A percentile compares a stretch with the other conserved stretches of the same genome.
phyloP scores from a whole-genome alignment of 2,329 filamentous ascomycete species.

The Bipolaris cookei region DNA sequence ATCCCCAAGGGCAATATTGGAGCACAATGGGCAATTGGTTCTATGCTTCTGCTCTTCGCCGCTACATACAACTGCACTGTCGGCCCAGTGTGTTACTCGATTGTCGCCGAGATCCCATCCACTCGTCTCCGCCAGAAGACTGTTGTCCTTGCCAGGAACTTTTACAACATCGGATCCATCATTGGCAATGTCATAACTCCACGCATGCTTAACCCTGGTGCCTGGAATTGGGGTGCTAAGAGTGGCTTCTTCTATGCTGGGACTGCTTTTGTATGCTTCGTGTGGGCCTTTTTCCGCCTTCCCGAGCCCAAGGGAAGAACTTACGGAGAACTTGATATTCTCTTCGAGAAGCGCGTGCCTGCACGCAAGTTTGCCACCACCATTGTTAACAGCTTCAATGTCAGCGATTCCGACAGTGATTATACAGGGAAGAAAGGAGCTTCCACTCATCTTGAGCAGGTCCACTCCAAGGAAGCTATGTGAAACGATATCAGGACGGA shows the following conservation, averaged over 20 bases:
- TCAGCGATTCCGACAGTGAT: constrained; percentile 27
- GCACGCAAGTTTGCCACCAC: constrained; percentile 43
- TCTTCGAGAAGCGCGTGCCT: constrained; percentile 67
- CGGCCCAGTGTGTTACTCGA: constrained; percentile 86
- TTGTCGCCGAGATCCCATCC: constrained; percentile 84
- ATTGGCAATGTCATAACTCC: constrained; percentile 63
- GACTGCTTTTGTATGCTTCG: constrained; percentile 76
- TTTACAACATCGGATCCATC: constrained; percentile 79
- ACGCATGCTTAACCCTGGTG: constrained; percentile 46
- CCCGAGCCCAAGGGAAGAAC: constrained; percentile 81
- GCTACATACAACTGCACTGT: constrained; percentile 85
- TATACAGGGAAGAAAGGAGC: constrained; percentile 34
- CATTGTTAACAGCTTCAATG: constrained; percentile 33
- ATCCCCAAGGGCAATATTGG: constrained; percentile 48
- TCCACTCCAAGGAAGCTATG: constrained; percentile 24
- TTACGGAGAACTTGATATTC: constrained; percentile 82
- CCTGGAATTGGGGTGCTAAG: constrained; percentile 73
- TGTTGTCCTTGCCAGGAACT: constrained; percentile 79
- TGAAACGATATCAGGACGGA: background rate
- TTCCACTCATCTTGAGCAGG: constrained; percentile 35
- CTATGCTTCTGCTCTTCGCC: constrained; percentile 52
- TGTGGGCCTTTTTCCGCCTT: constrained; percentile 80
- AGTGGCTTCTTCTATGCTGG: constrained; percentile 87
- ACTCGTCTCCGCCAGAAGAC: constrained; percentile 89
- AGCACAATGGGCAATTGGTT: constrained; percentile 54